These are phyloP conservation scores for Saccharomycopsis hybrid DNA, from an alignment of 1,139 yeast genomes.

Conservation along the genomic window DNA sequence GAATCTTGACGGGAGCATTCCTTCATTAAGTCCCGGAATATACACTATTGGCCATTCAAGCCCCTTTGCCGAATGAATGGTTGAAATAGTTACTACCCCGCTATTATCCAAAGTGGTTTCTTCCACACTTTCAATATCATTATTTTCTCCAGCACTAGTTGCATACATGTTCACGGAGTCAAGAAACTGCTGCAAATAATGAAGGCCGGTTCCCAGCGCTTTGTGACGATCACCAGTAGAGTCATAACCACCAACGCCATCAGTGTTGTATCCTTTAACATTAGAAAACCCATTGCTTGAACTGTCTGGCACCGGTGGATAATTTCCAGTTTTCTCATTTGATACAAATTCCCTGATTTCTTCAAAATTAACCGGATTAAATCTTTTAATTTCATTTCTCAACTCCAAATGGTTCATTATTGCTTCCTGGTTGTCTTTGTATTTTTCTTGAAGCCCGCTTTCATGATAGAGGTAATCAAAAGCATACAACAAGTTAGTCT, in stretches of 20 bases:
- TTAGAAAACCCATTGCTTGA: too few relatives aligned
- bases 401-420: constrained; percentile 39
- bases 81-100: constrained; percentile 45
- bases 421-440: constrained; percentile 27
- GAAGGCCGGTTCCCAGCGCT: background rate
- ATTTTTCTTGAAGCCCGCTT: constrained; percentile 34
- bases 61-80: constrained; percentile 91
- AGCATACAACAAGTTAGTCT: constrained; percentile 22
- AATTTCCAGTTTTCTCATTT: constrained; percentile 23
- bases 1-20: constrained; percentile 43
- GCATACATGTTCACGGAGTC: constrained; percentile 16
- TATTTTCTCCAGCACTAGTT: constrained; percentile 2
- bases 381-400: constrained; percentile 35
- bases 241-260: background rate
- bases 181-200: constrained; percentile 3
- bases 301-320: background rate
- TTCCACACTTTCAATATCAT: constrained; percentile 22
- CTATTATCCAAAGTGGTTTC: constrained; percentile 20
- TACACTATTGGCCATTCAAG: constrained; percentile 93
- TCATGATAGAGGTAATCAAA: constrained; percentile 29
- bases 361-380: constrained; percentile 24
- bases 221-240: background rate
- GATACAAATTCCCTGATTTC: constrained; percentile 28
- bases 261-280: too few relatives aligned
- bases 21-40: constrained; percentile 63